Evolutionary conservation across 768 basidiomycete species (phyloP), one percentile per base, ranked within the genome.

Genomic region (Mycena belliarum): DNA sequence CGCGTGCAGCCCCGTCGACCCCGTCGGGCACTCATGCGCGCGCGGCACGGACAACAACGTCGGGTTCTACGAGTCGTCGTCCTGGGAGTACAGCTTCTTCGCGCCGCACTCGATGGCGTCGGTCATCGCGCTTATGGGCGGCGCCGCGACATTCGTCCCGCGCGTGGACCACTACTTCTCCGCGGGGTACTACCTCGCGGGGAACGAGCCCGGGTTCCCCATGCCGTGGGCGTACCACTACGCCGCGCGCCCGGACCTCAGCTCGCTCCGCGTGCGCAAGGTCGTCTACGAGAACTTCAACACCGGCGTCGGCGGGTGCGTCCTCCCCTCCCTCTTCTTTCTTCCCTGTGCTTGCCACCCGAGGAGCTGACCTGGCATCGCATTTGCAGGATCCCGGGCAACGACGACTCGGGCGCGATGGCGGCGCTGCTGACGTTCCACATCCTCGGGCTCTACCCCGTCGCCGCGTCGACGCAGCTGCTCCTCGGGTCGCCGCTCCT

Each of bases 341-440:
- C n/a, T 3, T 21, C 20, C 6, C 1, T 35, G 26, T 20, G 20
- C 33, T 23, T 28, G 40, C 37, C 21, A n/a, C n/a, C n/a, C n/a
- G n/a, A n/a, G n/a, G n/a, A n/a, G n/a, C n/a, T n/a, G n/a, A n/a
- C n/a, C n/a, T n/a, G n/a, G n/a, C n/a, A n/a, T 40, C 49, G n/a
- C 26, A 32, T n/a, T 3, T 24, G 37, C 37, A 75, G 79, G 32
- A 74, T 82, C 26, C 81, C 81, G 3, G 80, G 80, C 4, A 82
- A 82, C 57, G 81, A 82, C 59, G 80, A 82, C 63, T 78, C 77
- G 6, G 81, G 77, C 23, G 81, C 81, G 10, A 82, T 82, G 81
- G 80, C 79, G 0, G 66, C 78, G 8, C 73, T 81, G 20, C 74
- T 81, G 14, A 70, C 72, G 8, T 82, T 82, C 73, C 79, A 82